phyloP scores from a whole-genome alignment of 768 basidiomycete species.

The Tricholoma sp. region DNA sequence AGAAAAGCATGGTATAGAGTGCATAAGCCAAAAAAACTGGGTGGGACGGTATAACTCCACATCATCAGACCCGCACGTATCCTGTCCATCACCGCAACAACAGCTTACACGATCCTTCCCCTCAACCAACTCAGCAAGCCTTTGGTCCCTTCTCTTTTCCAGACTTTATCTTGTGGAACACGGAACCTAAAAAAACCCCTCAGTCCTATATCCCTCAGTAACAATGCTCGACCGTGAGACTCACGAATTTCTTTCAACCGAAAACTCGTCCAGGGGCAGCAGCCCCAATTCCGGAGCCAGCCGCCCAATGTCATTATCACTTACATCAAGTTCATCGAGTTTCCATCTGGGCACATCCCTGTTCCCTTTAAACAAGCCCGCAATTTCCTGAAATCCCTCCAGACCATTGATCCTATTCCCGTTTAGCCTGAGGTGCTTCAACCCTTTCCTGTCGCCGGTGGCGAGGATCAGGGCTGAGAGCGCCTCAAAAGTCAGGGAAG shows the following conservation, averaged over 20 bases:
- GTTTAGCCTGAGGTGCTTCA: slow-evolving; percentile 60
- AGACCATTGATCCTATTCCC: slow-evolving; percentile 65
- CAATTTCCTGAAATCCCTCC: slow-evolving; percentile 55
- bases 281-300: slow-evolving; percentile 68
- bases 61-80: neutral
- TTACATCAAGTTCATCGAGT: slow-evolving; percentile 75
- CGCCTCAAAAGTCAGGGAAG: slow-evolving; percentile 41
- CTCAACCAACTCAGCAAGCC: slow-evolving; percentile 76
- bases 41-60: neutral
- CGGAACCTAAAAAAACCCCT: slow-evolving; percentile 52
- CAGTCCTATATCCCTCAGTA: neutral
- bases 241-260: slow-evolving; percentile 83
- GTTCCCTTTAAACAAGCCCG: slow-evolving; percentile 63
- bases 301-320: slow-evolving; percentile 76
- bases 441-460: slow-evolving; percentile 41
- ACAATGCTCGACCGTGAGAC: slow-evolving; percentile 22
- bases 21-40: neutral
- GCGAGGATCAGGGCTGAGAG: slow-evolving; percentile 50
- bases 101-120: slow-evolving; percentile 56
- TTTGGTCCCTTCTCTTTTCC: slow-evolving; percentile 86
- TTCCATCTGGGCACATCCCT: slow-evolving; percentile 63
- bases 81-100: neutral
- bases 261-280: slow-evolving; percentile 71
- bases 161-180: slow-evolving; percentile 72
- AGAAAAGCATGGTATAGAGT: neutral